phyloP scores from a whole-genome alignment of 495 filamentous ascomycete genomes.

The Aspergillus haitiensis region DNA sequence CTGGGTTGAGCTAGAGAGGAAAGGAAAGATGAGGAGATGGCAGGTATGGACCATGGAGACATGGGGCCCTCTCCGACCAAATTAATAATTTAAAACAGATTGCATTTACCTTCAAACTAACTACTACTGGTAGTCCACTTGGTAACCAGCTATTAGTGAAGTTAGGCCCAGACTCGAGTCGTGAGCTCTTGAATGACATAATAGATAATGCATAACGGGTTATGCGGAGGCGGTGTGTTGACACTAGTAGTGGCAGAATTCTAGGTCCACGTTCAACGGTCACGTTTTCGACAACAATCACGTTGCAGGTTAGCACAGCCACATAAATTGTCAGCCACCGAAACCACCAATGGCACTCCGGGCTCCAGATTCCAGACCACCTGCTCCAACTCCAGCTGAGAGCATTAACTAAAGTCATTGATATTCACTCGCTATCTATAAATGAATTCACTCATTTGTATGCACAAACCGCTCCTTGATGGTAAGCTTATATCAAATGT shows the following conservation, averaged over 20 bases:
- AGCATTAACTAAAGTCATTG: neutral
- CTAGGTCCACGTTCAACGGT: neutral
- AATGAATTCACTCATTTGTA: slow-evolving; percentile 2
- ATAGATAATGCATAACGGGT: neutral
- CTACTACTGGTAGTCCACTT: too few species aligned
- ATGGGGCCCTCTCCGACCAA: too few species aligned
- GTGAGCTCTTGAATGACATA: neutral
- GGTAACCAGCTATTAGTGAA: neutral
- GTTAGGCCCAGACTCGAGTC: neutral
- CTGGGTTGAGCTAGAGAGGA: neutral
- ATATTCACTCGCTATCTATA: slow-evolving; percentile 1
- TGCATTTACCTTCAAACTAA: too few species aligned
- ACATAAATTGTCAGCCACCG: neutral
- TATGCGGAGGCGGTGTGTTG: neutral
- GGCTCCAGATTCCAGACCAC: neutral
- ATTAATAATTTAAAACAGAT: too few species aligned
- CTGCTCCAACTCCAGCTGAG: neutral
- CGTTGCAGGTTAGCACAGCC: neutral
- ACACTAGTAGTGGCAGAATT: neutral
- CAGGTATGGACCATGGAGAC: too few species aligned
- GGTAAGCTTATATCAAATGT: slow-evolving; percentile 14
- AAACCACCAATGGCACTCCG: neutral
- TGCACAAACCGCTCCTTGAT: slow-evolving; percentile 16
- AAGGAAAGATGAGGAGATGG: neutral
- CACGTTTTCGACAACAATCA: neutral